Conservation (phyloP, 2,329 filamentous ascomycete genomes). For the Venturiaceae sp. region DNA sequence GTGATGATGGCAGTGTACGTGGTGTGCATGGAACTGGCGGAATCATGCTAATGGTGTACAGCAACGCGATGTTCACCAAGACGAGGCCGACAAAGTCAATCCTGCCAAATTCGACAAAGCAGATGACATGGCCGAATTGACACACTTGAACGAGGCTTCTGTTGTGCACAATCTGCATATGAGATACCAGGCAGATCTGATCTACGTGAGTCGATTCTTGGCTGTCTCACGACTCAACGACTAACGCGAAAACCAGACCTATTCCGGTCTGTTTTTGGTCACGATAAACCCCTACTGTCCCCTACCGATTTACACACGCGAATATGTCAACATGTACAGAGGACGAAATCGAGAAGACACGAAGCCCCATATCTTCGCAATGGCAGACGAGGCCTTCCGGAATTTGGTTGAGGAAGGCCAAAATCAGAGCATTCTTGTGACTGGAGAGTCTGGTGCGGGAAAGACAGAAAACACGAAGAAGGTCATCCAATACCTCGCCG, state of each 20-base stretch:
- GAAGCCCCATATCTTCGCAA: constrained; percentile 93
- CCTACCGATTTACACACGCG: constrained; percentile 88
- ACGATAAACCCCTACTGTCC: constrained; percentile 96
- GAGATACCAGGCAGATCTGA: constrained; percentile 90
- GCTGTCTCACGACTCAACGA: not conserved
- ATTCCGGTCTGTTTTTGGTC: constrained; percentile 92
- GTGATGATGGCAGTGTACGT: constrained; percentile 68
- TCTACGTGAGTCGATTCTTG: constrained; percentile 50
- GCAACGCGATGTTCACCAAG: constrained; percentile 78
- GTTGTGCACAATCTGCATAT: constrained; percentile 95
- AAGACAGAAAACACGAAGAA: constrained; percentile 99
- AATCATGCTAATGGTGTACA: not conserved
- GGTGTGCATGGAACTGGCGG: constrained; percentile 10
- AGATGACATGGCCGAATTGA: constrained; percentile 97
- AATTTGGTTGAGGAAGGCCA: constrained; percentile 91
- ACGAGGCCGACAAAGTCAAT: constrained; percentile 96
- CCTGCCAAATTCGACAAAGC: constrained; percentile 99
- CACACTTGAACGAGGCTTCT: constrained; percentile 93
- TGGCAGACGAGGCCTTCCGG: constrained; percentile 93
- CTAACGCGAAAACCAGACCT: constrained; percentile 49
- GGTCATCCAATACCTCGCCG: constrained; percentile 95
- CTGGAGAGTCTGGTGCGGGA: constrained; percentile 92
- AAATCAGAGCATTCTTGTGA: constrained; percentile 96
- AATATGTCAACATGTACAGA: constrained; percentile 98
- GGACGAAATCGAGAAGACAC: constrained; percentile 86